Evolutionary conservation across 805 yeast genomes (phyloP), one percentile per base, ranked within the genome.

Genomic region (Myxozyma mucilagina): DNA sequence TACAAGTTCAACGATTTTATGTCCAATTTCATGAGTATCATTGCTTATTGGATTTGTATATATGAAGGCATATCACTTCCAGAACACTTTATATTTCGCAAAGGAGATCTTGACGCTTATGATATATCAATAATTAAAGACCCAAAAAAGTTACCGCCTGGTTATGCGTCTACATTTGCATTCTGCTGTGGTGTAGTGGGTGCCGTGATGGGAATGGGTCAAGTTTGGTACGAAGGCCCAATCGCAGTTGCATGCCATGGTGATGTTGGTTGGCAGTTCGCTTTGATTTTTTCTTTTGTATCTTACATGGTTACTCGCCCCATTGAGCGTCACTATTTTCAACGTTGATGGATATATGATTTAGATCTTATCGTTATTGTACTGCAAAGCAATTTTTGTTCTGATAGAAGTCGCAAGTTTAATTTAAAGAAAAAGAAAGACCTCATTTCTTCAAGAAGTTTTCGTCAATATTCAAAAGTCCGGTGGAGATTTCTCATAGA

Each of bases 1-100:
- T 86, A 87, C 78, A 73, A 81, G 64, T 90, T 92, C 74, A 83
- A 80, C 59, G 69, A 74, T 2, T 91, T 88, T 69, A 87, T 92
- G 87, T 80, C 82, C 61, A 84, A 89, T 76, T 92, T 92, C 77
- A 90, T 92, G 97, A 86, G 89, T 78, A 77, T 91, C 72, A 90
- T 92, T 74, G 93, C 89, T 67, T 92, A 92, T 81, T 91, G 93
- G 83, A 80, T 91, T 72, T 89, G 96, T 62, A 87, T 91, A 70
- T 92, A 91, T 77, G 84, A 83, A 70, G 84, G 88, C 52, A 85
- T 92, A 74, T 75, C 83, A 34, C 74, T 87, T n/a, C 81, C 89
- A 43, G 97, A 91, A 75, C 97, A 91, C 75, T 85, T 89, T 72
- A 79, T 91, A 73, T 87, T 84, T 83, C 84, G 87, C 47, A 32